These are phyloP conservation scores for Colletotrichum sp. DNA, from an alignment of 2,329 filamentous ascomycete species.

Conservation along the genomic window DNA sequence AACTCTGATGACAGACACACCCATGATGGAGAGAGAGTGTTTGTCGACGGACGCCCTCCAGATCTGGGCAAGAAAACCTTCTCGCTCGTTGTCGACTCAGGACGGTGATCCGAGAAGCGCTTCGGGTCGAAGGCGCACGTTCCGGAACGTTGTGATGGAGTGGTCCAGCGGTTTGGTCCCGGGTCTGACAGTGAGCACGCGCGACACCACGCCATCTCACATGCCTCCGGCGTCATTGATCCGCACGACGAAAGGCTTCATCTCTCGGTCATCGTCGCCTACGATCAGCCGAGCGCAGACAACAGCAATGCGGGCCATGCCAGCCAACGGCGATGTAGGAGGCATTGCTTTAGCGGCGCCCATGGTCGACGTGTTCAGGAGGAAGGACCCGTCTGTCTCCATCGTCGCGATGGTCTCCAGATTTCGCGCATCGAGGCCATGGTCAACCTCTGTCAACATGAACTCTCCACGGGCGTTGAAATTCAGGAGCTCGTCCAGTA, in stretches of 20 bases:
- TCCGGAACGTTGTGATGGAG: constrained; percentile 35
- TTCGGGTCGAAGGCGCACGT: constrained; percentile 28
- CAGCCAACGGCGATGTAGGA: constrained; percentile 27
- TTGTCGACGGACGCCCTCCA: constrained; percentile 29
- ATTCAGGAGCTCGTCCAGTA: not conserved
- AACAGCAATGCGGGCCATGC: constrained; percentile 32
- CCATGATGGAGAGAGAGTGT: constrained; percentile 25
- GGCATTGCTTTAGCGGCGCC: constrained; percentile 36
- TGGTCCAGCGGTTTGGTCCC: constrained; percentile 35
- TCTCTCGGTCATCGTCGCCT: constrained; percentile 27
- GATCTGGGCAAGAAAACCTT: constrained; percentile 31
- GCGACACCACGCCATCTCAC: constrained; percentile 30
- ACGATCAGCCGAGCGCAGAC: constrained; percentile 37
- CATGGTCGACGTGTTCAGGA: constrained; percentile 34
- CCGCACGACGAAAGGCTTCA: constrained; percentile 35
- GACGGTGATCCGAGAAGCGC: constrained; percentile 31
- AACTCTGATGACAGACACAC: constrained; percentile 17
- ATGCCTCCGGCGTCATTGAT: constrained; percentile 30
- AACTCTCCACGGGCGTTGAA: constrained; percentile 36
- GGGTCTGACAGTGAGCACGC: constrained; percentile 28
- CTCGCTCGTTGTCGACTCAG: constrained; percentile 19
- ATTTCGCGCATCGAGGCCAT: constrained; percentile 42
- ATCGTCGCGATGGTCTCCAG: constrained; percentile 42
- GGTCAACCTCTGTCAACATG: constrained; percentile 43
- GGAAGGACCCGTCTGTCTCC: constrained; percentile 34